Percentiles rank a stretch among this genome's conserved stretches.
phyloP scores from a whole-genome alignment of 2,329 filamentous ascomycete species.

The Neofusicoccum ribis region DNA sequence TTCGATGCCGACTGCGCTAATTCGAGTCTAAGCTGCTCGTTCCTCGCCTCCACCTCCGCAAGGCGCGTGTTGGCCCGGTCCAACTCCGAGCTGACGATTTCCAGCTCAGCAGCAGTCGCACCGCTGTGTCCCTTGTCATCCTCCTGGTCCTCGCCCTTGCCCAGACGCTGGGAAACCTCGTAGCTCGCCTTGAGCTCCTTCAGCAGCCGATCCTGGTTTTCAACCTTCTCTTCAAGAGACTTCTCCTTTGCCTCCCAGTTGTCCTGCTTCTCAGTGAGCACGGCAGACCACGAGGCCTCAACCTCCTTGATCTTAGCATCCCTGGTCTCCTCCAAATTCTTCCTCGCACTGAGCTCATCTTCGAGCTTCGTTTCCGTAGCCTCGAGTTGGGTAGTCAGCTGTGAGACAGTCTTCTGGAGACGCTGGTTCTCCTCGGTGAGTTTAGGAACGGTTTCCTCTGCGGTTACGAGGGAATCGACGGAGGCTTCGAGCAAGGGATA shows the following conservation, averaged over 20 bases:
- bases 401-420: slow-evolving; percentile 74
- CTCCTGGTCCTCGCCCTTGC: slow-evolving; percentile 66
- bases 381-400: slow-evolving; percentile 78
- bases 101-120: slow-evolving; percentile 84
- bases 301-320: slow-evolving; percentile 85
- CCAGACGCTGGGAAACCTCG: slow-evolving; percentile 89
- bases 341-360: slow-evolving; percentile 70
- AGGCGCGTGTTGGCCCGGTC: slow-evolving; percentile 85
- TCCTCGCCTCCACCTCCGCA: slow-evolving; percentile 88
- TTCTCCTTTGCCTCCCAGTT: slow-evolving; percentile 97
- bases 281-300: slow-evolving; percentile 84
- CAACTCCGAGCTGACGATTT: slow-evolving; percentile 88
- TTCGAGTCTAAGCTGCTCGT: slow-evolving; percentile 88
- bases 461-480: slow-evolving; percentile 87
- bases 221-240: slow-evolving; percentile 85
- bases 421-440: slow-evolving; percentile 85
- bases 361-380: slow-evolving; percentile 80
- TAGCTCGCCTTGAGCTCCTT: slow-evolving; percentile 97
- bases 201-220: slow-evolving; percentile 87
- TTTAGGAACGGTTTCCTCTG: slow-evolving; percentile 89
- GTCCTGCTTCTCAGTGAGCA: slow-evolving; percentile 88
- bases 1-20: slow-evolving; percentile 85
- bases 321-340: slow-evolving; percentile 73
- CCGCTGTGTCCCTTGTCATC: slow-evolving; percentile 58
- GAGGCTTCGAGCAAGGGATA: slow-evolving; percentile 96